These are phyloP conservation scores for Elsinoe necatrix DNA, from an alignment of 2,329 filamentous ascomycete species.

Conservation along the genomic window DNA sequence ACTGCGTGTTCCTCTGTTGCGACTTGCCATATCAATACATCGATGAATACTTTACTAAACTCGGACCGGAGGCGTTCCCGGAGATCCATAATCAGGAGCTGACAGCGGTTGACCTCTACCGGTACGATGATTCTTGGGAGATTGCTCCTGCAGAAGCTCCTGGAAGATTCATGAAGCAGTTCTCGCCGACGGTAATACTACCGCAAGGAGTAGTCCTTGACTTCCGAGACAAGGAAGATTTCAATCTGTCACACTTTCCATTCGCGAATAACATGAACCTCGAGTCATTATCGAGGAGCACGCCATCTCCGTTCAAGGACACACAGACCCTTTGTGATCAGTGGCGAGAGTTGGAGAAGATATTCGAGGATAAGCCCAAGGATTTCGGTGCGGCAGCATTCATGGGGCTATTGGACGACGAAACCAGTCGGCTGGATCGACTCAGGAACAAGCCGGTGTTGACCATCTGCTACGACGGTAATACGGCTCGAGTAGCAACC, in stretches of 20 bases:
- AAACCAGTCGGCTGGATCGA: conserved; percentile 14
- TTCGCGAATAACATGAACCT: conserved; percentile 34
- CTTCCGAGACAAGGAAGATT: conserved; percentile 31
- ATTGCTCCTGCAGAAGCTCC: conserved; percentile 35
- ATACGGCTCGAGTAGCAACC: conserved; percentile 46
- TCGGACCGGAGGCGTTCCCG: conserved; percentile 42
- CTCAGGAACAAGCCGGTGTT: conserved; percentile 34
- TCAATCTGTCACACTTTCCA: conserved; percentile 36
- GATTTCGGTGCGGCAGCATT: conserved; percentile 17
- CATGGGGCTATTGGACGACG: conserved; percentile 1
- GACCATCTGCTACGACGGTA: conserved; percentile 47
- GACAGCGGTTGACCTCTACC: conserved; percentile 44
- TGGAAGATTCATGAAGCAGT: conserved; percentile 20
- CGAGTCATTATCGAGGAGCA: conserved; percentile 19
- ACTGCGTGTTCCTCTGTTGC: conserved; percentile 54
- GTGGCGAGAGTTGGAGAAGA: conserved; percentile 41
- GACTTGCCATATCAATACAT: conserved; percentile 57
- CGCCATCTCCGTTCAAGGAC: conserved; percentile 41
- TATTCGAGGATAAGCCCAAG: conserved; percentile 28
- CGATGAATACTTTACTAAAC: conserved; percentile 48
- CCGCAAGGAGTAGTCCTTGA: conserved; percentile 20
- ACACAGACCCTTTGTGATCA: conserved; percentile 36
- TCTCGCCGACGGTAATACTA: conserved; percentile 5
- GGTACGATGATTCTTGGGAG: conserved; percentile 51
- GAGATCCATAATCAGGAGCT: conserved; percentile 44